phyloP scores from a whole-genome alignment of 176 grass and related monocot genomes.

The Carex scoparia region DNA sequence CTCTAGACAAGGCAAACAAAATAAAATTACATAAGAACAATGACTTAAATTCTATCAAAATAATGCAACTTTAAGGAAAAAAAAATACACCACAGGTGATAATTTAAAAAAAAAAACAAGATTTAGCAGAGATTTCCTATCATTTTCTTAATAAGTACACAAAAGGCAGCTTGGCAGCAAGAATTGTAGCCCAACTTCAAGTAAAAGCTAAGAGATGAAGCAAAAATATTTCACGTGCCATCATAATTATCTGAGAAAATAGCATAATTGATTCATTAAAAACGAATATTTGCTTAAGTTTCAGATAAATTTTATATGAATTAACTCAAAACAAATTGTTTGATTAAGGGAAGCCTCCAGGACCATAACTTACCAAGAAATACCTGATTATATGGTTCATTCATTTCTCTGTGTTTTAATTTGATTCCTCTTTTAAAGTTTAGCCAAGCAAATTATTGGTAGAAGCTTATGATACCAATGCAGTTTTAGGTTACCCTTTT shows the following conservation, averaged over 20 bases:
- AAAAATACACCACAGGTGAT: slow-evolving; percentile 26
- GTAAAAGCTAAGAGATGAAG: slow-evolving; percentile 24
- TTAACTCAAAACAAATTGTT: slow-evolving; percentile 26
- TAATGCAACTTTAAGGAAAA: background rate
- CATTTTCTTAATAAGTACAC: background rate
- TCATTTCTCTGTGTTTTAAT: background rate
- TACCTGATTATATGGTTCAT: background rate
- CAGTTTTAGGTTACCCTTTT: background rate
- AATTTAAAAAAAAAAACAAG: background rate
- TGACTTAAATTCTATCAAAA: slow-evolving; percentile 1
- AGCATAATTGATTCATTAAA: slow-evolving; percentile 56
- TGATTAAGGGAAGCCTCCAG: background rate
- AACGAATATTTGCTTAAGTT: slow-evolving; percentile 25
- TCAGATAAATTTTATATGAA: slow-evolving; percentile 12
- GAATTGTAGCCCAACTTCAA: slow-evolving; percentile 55
- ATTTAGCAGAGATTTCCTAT: background rate
- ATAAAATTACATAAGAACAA: slow-evolving; percentile 69
- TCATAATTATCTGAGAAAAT: slow-evolving; percentile 92
- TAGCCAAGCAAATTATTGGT: background rate
- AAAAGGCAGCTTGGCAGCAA: slow-evolving; percentile 30
- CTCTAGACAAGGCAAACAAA: slow-evolving; percentile 85
- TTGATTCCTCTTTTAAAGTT: background rate
- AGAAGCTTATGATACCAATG: background rate
- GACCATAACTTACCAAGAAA: background rate
- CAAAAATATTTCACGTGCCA: slow-evolving; percentile 69